phyloP scores from a whole-genome alignment of 371 early-diverging fungal species.

The Homolaphlyctis polyrhiza region DNA sequence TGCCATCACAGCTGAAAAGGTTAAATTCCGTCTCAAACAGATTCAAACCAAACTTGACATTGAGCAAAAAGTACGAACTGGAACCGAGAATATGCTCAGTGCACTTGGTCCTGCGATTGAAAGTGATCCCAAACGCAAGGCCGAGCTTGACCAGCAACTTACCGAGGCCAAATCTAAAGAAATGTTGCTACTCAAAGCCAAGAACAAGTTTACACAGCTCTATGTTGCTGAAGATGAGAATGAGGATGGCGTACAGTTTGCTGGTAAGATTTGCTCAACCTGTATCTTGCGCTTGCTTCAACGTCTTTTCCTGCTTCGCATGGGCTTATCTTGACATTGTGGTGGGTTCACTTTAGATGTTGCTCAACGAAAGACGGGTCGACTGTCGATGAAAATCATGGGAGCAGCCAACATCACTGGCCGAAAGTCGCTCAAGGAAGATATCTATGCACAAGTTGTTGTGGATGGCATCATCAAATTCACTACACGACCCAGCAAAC shows the following conservation, averaged over 20 bases:
- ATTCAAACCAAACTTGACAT: slow-evolving; percentile 82
- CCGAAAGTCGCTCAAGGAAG: slow-evolving; percentile 32
- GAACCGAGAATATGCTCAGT: slow-evolving; percentile 54
- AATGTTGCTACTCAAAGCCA: slow-evolving; percentile 67
- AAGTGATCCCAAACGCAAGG: slow-evolving; percentile 34
- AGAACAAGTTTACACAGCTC: slow-evolving; percentile 78
- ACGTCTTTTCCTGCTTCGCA: not conserved
- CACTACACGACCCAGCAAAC: slow-evolving; percentile 63
- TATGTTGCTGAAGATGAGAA: too few relatives aligned
- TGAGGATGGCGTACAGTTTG: slow-evolving; percentile 76
- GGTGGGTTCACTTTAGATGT: too few relatives aligned
- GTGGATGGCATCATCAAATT: slow-evolving; percentile 76
- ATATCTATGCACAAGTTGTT: slow-evolving; percentile 69
- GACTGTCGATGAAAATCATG: slow-evolving; percentile 22
- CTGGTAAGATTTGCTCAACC: slow-evolving; percentile 63
- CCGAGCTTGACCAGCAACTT: slow-evolving; percentile 61
- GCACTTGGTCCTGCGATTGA: slow-evolving; percentile 18
- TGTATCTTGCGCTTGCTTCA: slow-evolving; percentile 16
- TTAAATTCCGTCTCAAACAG: slow-evolving; percentile 79
- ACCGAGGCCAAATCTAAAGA: slow-evolving; percentile 77
- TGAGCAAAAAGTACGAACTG: slow-evolving; percentile 80
- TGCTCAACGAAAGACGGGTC: slow-evolving; percentile 77
- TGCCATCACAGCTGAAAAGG: slow-evolving; percentile 74
- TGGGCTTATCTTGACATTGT: too few relatives aligned
- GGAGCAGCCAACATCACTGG: slow-evolving; percentile 28